A percentile compares a stretch with the other conserved stretches of the same genome.
Conservation (phyloP, 176 grass and related monocot species). For the Pontederia crassipes region DNA sequence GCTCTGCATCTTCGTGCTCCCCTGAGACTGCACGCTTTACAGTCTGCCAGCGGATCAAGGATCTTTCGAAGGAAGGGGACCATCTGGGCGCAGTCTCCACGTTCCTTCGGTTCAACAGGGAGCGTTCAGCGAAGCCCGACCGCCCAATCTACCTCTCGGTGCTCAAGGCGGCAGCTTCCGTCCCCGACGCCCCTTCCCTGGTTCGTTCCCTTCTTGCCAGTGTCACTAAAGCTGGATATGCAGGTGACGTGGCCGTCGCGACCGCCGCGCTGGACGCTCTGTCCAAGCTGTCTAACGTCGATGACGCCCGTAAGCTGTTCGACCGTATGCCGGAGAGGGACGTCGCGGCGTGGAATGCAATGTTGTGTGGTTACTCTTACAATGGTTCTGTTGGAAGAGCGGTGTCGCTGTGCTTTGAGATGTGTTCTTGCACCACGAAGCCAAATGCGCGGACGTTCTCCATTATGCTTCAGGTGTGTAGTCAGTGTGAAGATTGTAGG, state of each 20-base stretch:
- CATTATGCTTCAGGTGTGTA: conserved; percentile 18
- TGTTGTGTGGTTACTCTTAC: conserved; percentile 7
- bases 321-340: conserved; percentile 15
- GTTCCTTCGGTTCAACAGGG: not conserved
- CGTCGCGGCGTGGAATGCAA: conserved; percentile 14
- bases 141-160: conserved; percentile 13
- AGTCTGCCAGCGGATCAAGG: not conserved
- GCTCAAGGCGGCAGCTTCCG: not conserved
- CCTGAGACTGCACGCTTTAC: not conserved
- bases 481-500: not conserved
- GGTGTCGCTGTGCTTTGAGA: not conserved
- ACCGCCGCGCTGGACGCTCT: conserved; percentile 4
- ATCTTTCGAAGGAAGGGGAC: not conserved
- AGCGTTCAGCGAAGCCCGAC: not conserved
- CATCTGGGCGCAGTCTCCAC: conserved; percentile 1
- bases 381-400: not conserved
- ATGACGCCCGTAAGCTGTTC: conserved; percentile 11
- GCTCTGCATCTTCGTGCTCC: not conserved
- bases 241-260: not conserved
- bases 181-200: not conserved
- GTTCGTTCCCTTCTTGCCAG: not conserved
- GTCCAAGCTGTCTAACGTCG: not conserved
- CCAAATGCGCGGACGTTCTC: conserved; percentile 19
- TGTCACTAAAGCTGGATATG: conserved; percentile 3
- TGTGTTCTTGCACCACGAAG: conserved; percentile 3